Evolutionary conservation across 225 moss, liverwort and hornwort species (phyloP), one percentile per base, ranked within the genome.

Genomic region (Takakia lepidozioides): DNA sequence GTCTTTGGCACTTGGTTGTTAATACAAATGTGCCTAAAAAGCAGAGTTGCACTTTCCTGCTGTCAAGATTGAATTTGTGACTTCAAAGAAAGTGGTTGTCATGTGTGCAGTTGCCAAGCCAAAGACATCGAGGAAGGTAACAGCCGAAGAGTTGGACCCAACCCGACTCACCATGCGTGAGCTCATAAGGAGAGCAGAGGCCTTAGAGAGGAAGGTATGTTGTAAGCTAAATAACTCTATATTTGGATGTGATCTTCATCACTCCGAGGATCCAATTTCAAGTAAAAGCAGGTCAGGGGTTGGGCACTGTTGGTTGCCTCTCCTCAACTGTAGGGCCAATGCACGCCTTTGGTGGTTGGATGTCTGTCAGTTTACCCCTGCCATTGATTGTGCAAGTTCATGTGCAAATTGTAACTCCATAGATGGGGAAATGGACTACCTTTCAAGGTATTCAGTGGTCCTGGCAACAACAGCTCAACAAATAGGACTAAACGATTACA

Each of bases 141-240:
- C 74, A 49, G 51, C 80, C 43, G 88, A 93, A 60, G 64, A 88
- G 38, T 85, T 88, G 32, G 70, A 88, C 41, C 81, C 93, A 15
- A 61, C 65, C 29, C 77, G 68, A 46, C 49, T 93, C 35, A 85
- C 93, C 21, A 80, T 93, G 83, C 78, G 75, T 37, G 93, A 93
- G 61, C 83, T 93, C 20, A 93, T 93, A 51, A 74, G 78, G 40
- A 83, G 93, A 61, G 93, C 93, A 19, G 93, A 93, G 64, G 88
- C 83, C 38, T 88, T 93, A 49, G 93, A 81, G 69, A 75, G 93
- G 42, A 88, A 76, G 71, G 85, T 85, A 65, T 48, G 73, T 65
- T 21, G 6, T 19, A 19, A 44, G 32, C 32, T 32, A 19, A 18
- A 19, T 6, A 4, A 44, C 39, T 44, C 20, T 18, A 21, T 10